These are phyloP conservation scores for Tolypocladium guangdongense DNA, from an alignment of 2,329 filamentous ascomycete species.

Conservation along the genomic window DNA sequence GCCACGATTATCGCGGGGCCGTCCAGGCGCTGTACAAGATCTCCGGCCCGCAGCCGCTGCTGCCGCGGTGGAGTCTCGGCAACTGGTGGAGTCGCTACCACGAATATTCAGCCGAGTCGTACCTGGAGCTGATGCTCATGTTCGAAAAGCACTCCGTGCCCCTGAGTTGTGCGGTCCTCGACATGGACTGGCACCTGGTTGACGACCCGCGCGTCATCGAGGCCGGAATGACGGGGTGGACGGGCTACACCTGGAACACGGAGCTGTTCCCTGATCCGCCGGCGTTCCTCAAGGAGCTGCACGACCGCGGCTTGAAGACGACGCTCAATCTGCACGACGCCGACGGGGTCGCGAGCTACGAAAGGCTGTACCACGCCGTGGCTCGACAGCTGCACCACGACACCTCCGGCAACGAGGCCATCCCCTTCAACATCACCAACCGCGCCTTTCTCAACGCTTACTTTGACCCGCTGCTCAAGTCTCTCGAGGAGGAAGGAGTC, in stretches of 20 bases:
- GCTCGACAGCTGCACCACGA: slow-evolving; percentile 41
- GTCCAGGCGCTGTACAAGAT: slow-evolving; percentile 43
- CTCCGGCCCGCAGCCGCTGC: slow-evolving; percentile 42
- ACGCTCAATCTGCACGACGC: slow-evolving; percentile 53
- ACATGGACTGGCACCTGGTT: slow-evolving; percentile 58
- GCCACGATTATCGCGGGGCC: slow-evolving; percentile 42
- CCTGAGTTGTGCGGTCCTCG: slow-evolving; percentile 47
- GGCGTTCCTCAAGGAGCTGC: slow-evolving; percentile 38
- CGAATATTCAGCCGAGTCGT: slow-evolving; percentile 43
- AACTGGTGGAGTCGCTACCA: slow-evolving; percentile 60
- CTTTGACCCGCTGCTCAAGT: slow-evolving; percentile 43
- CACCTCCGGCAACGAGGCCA: slow-evolving; percentile 34
- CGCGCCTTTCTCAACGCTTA: slow-evolving; percentile 46
- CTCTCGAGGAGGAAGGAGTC: slow-evolving; percentile 42
- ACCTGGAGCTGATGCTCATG: slow-evolving; percentile 44
- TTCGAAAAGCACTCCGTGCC: slow-evolving; percentile 42
- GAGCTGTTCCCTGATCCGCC: slow-evolving; percentile 43
- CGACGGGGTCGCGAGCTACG: slow-evolving; percentile 44
- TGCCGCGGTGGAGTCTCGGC: slow-evolving; percentile 47
- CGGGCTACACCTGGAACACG: slow-evolving; percentile 7
- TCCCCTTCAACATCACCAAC: slow-evolving; percentile 44
- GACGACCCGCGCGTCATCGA: slow-evolving; percentile 29
- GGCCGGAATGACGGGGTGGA: slow-evolving; percentile 39
- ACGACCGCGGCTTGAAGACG: slow-evolving; percentile 38
- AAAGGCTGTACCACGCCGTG: slow-evolving; percentile 45